Conservation (phyloP, 1,284 basidiomycete genomes). For the Ustilago loliicola region DNA sequence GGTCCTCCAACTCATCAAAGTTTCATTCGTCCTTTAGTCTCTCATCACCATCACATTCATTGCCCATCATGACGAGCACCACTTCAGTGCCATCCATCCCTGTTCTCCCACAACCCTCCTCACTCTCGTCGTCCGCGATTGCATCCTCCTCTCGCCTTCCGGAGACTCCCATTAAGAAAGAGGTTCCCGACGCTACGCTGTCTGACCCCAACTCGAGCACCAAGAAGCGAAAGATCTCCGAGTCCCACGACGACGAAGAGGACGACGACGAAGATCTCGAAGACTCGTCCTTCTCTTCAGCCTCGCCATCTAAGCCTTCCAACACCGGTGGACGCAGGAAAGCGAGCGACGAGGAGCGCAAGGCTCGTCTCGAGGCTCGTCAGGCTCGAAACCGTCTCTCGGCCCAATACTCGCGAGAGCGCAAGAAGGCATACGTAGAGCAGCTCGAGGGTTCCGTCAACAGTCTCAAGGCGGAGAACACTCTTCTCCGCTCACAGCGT, state of each 20-base stretch:
- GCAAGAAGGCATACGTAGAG: constrained; percentile 66
- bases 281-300: constrained; percentile 19
- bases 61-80: constrained; percentile 35
- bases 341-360: constrained; percentile 63
- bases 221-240: constrained; percentile 41
- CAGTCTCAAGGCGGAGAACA: constrained; percentile 53
- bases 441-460: constrained; percentile 58
- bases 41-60: constrained; percentile 18
- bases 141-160: constrained; percentile 39
- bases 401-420: constrained; percentile 66
- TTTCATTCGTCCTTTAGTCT: not conserved
- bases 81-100: constrained; percentile 17
- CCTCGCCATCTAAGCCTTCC: constrained; percentile 36
- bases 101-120: constrained; percentile 16
- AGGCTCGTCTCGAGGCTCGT: constrained; percentile 64
- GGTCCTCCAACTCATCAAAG: constrained; percentile 8
- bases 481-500: constrained; percentile 28
- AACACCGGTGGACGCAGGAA: constrained; percentile 34
- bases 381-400: constrained; percentile 68
- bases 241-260: constrained; percentile 12
- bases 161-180: constrained; percentile 37
- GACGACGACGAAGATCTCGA: constrained; percentile 19
- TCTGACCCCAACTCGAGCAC: constrained; percentile 16
- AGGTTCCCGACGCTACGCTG: constrained; percentile 5
- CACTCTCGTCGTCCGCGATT: constrained; percentile 15